These are phyloP conservation scores for Cystobasidium pallidum DNA, from an alignment of 1,284 basidiomycete genomes.

Conservation along the genomic window DNA sequence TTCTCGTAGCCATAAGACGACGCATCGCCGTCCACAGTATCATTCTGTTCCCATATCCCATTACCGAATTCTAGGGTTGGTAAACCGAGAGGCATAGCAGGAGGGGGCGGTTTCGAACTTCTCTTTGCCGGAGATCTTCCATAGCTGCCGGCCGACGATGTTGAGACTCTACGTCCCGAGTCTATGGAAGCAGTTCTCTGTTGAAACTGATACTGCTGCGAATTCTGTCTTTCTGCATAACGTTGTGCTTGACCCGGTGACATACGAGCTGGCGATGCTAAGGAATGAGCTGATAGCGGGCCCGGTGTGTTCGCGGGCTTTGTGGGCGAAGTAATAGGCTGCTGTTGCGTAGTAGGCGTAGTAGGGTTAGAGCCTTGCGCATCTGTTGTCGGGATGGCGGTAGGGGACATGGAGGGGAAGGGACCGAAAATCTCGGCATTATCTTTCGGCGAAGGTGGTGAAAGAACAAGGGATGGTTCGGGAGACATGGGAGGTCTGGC, in stretches of 20 bases:
- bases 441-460: constrained; percentile 38
- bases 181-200: constrained; percentile 12
- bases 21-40: constrained; percentile 8
- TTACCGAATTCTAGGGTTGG: constrained; percentile 46
- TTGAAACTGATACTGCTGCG: constrained; percentile 10
- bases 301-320: not conserved
- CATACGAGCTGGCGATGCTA: constrained; percentile 12
- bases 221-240: constrained; percentile 16
- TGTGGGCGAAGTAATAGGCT: not conserved
- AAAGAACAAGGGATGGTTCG: constrained; percentile 39
- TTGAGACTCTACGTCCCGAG: not conserved
- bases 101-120: constrained; percentile 42
- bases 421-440: constrained; percentile 18
- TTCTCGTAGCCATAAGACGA: constrained; percentile 21
- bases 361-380: not conserved
- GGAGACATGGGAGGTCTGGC: constrained; percentile 24
- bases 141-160: not conserved
- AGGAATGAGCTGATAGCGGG: not conserved
- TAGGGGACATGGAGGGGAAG: constrained; percentile 23
- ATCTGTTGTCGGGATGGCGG: not conserved
- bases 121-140: not conserved
- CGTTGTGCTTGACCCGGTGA: constrained; percentile 29
- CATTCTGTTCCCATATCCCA: constrained; percentile 32
- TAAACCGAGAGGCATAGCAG: constrained; percentile 45
- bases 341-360: not conserved